Conservation (phyloP, 768 basidiomycete species). For the Hericium erinaceus region DNA sequence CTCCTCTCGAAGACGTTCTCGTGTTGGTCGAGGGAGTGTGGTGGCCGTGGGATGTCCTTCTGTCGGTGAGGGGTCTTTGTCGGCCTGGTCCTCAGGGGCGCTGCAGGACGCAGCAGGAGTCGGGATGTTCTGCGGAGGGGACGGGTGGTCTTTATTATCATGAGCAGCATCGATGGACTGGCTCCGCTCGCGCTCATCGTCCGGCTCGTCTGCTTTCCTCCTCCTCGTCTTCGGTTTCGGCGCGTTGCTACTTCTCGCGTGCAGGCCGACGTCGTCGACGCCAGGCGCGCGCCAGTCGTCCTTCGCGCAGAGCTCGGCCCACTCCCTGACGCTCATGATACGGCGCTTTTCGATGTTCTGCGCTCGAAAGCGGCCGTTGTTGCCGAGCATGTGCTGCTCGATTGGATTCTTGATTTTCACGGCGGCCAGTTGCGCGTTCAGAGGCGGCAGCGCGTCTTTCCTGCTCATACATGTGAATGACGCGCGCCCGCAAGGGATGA, state of each 20-base stretch:
- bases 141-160: conserved; percentile 16
- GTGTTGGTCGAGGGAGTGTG: not conserved
- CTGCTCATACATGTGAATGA: conserved; percentile 25
- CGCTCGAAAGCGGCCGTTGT: conserved; percentile 78
- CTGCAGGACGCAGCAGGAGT: conserved; percentile 17
- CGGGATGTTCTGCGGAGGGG: conserved; percentile 35
- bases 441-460: conserved; percentile 63
- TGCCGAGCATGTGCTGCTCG: conserved; percentile 86
- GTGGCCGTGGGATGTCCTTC: not conserved
- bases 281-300: conserved; percentile 69
- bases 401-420: conserved; percentile 87
- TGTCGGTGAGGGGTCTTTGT: not conserved
- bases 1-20: conserved; percentile 12
- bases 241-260: conserved; percentile 19
- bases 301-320: conserved; percentile 67
- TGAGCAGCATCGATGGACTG: conserved; percentile 12
- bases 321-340: conserved; percentile 78
- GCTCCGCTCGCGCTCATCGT: conserved; percentile 23
- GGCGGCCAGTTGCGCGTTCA: conserved; percentile 57
- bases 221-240: conserved; percentile 26
- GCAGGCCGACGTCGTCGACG: conserved; percentile 54
- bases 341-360: conserved; percentile 87
- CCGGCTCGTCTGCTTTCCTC: conserved; percentile 33
- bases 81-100: conserved; percentile 1
- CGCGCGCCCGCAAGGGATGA: conserved; percentile 9